Percentiles rank a stretch among this genome's conserved stretches.
phyloP scores from a whole-genome alignment of 164 flowering plant genomes.

The Warburgia ugandensis region DNA sequence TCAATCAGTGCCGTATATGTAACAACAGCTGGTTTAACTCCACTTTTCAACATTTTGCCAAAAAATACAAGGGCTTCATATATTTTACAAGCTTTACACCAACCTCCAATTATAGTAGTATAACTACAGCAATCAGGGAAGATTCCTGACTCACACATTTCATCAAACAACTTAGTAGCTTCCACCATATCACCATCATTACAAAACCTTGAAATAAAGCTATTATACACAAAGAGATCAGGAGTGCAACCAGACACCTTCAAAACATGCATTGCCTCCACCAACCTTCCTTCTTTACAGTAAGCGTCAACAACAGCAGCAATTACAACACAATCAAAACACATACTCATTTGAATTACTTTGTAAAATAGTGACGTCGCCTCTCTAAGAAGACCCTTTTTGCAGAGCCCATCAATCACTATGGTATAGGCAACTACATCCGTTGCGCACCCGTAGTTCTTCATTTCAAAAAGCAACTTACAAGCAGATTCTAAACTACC shows the following conservation, averaged over 20 bases:
- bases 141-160: constrained; percentile 32
- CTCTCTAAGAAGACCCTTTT: constrained; percentile 26
- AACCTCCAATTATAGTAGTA: constrained; percentile 40
- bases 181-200: constrained; percentile 27
- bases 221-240: constrained; percentile 31
- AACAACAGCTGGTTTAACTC: constrained; percentile 28
- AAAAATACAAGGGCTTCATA: constrained; percentile 24
- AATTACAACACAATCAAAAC: constrained; percentile 31
- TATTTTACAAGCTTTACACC: constrained; percentile 22
- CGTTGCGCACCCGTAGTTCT: constrained; percentile 25
- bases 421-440: constrained; percentile 42
- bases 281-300: constrained; percentile 26
- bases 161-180: constrained; percentile 30
- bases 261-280: constrained; percentile 27
- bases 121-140: constrained; percentile 39
- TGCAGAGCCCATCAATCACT: constrained; percentile 35
- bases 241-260: constrained; percentile 21
- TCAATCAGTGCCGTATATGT: constrained; percentile 39
- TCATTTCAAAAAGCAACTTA: constrained; percentile 35
- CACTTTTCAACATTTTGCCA: constrained; percentile 40
- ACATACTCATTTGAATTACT: constrained; percentile 24
- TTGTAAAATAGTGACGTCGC: constrained; percentile 39
- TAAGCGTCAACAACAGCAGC: constrained; percentile 37
- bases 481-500: constrained; percentile 28
- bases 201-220: constrained; percentile 39